phyloP scores from a whole-genome alignment of 2,329 filamentous ascomycete genomes.

The Fusarium liriodendri region DNA sequence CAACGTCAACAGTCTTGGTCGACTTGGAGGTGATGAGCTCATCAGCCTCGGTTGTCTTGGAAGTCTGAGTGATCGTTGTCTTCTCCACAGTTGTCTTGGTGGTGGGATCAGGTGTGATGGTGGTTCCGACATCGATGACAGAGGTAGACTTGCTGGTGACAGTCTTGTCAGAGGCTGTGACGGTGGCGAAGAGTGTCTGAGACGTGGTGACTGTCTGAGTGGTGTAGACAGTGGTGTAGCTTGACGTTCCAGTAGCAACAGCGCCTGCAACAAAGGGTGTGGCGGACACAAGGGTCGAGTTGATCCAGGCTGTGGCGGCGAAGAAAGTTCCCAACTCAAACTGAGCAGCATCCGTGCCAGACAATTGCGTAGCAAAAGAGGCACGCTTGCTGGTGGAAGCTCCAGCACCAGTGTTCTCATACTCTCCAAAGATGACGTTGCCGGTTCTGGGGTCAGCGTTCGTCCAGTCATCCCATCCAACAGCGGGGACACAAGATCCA shows the following conservation, averaged over 20 bases:
- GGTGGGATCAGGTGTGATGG: conserved; percentile 29
- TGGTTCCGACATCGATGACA: conserved; percentile 33
- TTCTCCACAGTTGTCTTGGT: conserved; percentile 32
- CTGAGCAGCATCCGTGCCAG: conserved; percentile 6
- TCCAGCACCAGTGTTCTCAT: conserved; percentile 33
- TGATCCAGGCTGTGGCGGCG: conserved; percentile 34
- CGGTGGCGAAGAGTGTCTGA: conserved; percentile 30
- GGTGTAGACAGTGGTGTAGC: conserved; percentile 33
- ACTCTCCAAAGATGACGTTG: conserved; percentile 35
- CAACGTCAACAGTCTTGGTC: conserved; percentile 45
- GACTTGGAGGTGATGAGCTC: conserved; percentile 44
- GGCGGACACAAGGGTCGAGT: conserved; percentile 33
- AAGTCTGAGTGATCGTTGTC: conserved; percentile 28
- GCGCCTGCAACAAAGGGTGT: conserved; percentile 33
- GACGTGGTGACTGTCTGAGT: conserved; percentile 29
- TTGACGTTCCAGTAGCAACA: conserved; percentile 11
- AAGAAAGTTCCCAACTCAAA: conserved; percentile 37
- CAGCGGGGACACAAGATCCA: conserved; percentile 13
- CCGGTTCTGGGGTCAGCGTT: conserved; percentile 35
- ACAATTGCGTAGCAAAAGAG: conserved; percentile 34
- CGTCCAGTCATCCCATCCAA: conserved; percentile 38
- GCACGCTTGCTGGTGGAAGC: conserved; percentile 31
- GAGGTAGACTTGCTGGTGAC: conserved; percentile 29
- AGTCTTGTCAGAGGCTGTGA: conserved; percentile 16
- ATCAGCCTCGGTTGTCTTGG: conserved; percentile 20